Evolutionary conservation across 2,329 filamentous ascomycete species (phyloP).

Genomic region (Colletotrichum incanum): DNA sequence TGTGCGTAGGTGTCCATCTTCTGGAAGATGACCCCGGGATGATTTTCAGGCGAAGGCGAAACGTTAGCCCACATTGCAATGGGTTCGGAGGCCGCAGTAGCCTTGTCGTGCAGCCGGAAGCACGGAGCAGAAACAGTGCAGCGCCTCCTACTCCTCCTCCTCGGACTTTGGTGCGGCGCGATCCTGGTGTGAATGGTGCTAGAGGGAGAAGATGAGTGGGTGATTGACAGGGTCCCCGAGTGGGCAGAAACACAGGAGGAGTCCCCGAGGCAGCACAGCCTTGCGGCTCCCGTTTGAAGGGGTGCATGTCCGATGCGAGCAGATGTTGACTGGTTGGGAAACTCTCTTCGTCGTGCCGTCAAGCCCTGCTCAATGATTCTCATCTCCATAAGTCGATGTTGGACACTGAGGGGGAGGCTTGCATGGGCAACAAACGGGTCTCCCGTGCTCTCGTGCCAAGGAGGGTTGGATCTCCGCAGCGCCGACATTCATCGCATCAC

Average conservation of each 20-base stretch:
- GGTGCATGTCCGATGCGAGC: constrained; percentile 19
- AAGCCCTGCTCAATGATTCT: constrained; percentile 4
- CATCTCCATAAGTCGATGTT: not conserved
- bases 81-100: constrained; percentile 23
- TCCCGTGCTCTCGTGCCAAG: not conserved
- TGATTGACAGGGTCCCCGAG: constrained; percentile 7
- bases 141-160: constrained; percentile 12
- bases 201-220: not conserved
- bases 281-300: constrained; percentile 40
- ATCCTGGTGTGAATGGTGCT: constrained; percentile 6
- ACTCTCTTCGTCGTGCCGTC: constrained; percentile 2
- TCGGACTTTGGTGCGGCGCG: constrained; percentile 36
- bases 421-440: not conserved
- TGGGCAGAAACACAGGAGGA: constrained; percentile 22
- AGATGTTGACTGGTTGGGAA: not conserved
- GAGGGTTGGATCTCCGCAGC: constrained; percentile 11
- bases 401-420: not conserved
- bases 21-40: constrained; percentile 14
- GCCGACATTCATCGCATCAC: constrained; percentile 9
- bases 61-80: constrained; percentile 12
- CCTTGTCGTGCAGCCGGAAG: constrained; percentile 31
- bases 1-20: constrained; percentile 9
- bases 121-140: constrained; percentile 23
- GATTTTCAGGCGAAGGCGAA: constrained; percentile 30
- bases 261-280: constrained; percentile 31